These are phyloP conservation scores for Ceratorhiza oryzae-sativae DNA, from an alignment of 1,284 basidiomycete species.

Conservation along the genomic window DNA sequence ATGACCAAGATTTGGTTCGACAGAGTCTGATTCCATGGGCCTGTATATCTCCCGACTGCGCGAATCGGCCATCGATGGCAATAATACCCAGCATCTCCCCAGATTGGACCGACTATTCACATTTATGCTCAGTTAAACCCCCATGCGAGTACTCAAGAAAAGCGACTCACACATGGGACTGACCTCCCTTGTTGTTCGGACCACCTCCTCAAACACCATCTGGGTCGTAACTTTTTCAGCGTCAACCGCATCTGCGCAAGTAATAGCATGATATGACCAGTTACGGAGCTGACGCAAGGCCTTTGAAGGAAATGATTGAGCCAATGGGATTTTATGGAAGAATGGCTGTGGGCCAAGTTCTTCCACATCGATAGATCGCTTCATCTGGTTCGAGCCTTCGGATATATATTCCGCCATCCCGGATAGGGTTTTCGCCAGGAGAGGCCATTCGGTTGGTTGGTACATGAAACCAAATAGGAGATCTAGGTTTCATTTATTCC, in stretches of 20 bases:
- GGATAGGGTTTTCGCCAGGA: neutral
- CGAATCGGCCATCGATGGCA: constrained; percentile 36
- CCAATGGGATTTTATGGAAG: neutral
- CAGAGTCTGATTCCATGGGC: constrained; percentile 27
- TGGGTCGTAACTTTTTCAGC: constrained; percentile 20
- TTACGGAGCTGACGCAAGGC: neutral
- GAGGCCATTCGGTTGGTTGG: constrained; percentile 18
- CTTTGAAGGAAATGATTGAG: neutral
- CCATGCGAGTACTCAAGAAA: neutral
- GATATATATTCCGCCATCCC: neutral
- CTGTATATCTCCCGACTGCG: constrained; percentile 33
- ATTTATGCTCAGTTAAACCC: neutral
- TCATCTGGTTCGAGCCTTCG: neutral
- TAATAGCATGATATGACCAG: constrained; percentile 15
- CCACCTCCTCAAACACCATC: constrained; percentile 34
- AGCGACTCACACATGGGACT: constrained; percentile 23
- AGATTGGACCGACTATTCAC: neutral
- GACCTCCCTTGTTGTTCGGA: neutral
- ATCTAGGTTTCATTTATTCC: neutral
- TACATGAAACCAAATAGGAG: constrained; percentile 21
- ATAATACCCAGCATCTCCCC: neutral
- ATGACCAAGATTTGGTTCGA: constrained; percentile 34
- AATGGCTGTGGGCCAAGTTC: neutral
- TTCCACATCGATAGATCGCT: neutral
- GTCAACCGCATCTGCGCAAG: constrained; percentile 39